Evolutionary conservation across 2,329 filamentous ascomycete genomes (phyloP), one percentile per base, ranked within the genome.

Genomic region (Trichoderma sp.): DNA sequence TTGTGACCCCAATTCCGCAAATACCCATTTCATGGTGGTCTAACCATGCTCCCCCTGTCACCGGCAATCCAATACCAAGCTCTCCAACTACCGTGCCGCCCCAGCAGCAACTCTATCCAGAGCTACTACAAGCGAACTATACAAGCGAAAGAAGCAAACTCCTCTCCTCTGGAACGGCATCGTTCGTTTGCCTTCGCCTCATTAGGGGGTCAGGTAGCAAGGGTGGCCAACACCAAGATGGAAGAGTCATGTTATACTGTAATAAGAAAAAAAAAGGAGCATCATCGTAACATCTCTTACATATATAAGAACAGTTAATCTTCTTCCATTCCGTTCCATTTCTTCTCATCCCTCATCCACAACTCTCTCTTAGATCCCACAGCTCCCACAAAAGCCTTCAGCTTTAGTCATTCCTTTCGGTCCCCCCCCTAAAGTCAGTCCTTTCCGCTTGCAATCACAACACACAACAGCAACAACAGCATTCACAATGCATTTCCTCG

Each of bases 401-500:
- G 53, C 54, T 57, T 50, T 29, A 66, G 53, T 50, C 53, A 50
- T 13, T 58, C 64, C n/a, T 37, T 58, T 58, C 45, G 29, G 19
- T 13, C 48, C 52, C 25, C 22, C 15, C 42, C 19, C 27, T 37
- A 17, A 50, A 61, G 57, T 54, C 56, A 61, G 8, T 61, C 64
- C 52, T 50, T 53, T 35, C 34, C n/a, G 50, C 45, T 13, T 39
- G 34, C n/a, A 50, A 19, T 35, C 56, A 39, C 5, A n/a, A 29
- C 39, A 15, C 13, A 50, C n/a, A 19, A 22, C 52, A 32, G 27
- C 12, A 42, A 42, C 5, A 63, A 63, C 35, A 34, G 37, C 63
- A 50, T 67, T 57, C 70, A 73, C 58, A n/a, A 78, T 78, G 77
- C 74, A 68, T 71, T 77, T 78, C 75, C 70, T 72, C 60, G 69